These are phyloP conservation scores for Seiridium unicorne DNA, from an alignment of 2,329 filamentous ascomycete species.

Conservation along the genomic window DNA sequence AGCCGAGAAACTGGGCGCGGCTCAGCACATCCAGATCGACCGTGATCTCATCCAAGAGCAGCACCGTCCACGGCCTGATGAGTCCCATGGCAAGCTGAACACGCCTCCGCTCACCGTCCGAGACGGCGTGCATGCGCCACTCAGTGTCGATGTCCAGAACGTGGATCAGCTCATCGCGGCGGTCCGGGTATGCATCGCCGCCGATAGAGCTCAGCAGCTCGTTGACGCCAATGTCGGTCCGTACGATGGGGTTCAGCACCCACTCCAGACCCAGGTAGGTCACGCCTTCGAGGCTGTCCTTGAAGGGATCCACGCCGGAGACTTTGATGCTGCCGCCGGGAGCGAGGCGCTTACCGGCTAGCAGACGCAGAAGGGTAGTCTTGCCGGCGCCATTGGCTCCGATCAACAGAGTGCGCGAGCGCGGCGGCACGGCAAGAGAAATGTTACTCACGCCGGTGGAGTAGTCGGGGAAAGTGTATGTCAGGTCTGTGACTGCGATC, in stretches of 20 bases:
- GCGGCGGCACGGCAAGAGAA: slow-evolving; percentile 71
- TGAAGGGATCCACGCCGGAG: slow-evolving; percentile 87
- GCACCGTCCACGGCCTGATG: slow-evolving; percentile 83
- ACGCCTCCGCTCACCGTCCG: slow-evolving; percentile 84
- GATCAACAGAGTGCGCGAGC: slow-evolving; percentile 86
- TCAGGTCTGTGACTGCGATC: slow-evolving; percentile 73
- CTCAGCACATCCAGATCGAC: slow-evolving; percentile 91
- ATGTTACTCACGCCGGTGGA: slow-evolving; percentile 76
- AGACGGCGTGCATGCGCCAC: slow-evolving; percentile 97
- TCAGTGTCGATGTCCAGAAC: slow-evolving; percentile 89
- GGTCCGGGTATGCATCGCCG: slow-evolving; percentile 76
- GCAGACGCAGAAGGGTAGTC: slow-evolving; percentile 89
- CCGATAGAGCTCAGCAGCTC: slow-evolving; percentile 85
- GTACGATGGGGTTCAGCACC: slow-evolving; percentile 95
- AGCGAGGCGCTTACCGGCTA: slow-evolving; percentile 92
- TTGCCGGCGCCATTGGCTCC: slow-evolving; percentile 97
- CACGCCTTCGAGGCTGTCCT: slow-evolving; percentile 83
- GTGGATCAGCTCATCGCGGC: slow-evolving; percentile 80
- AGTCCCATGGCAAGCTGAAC: slow-evolving; percentile 97
- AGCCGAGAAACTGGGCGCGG: slow-evolving; percentile 79
- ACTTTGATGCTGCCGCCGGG: slow-evolving; percentile 73
- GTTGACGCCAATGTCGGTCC: slow-evolving; percentile 87
- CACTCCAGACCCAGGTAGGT: slow-evolving; percentile 97
- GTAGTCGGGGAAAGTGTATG: slow-evolving; percentile 86
- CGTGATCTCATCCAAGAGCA: slow-evolving; percentile 94